A percentile compares a stretch with the other conserved stretches of the same genome.
phyloP scores from a whole-genome alignment of 441 rosid genomes.

The Geranium incanum region DNA sequence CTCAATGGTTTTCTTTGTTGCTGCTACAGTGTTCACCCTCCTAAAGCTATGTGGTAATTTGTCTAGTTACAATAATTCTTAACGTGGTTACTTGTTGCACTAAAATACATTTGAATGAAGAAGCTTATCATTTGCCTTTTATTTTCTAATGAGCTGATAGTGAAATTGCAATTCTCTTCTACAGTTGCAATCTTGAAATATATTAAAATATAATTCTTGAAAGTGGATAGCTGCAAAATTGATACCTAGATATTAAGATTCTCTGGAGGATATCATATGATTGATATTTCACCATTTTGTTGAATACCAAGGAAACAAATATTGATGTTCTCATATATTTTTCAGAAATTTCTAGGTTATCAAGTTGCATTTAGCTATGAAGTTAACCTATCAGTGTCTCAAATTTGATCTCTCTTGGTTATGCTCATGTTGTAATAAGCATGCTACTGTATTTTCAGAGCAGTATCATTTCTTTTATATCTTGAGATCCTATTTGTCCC shows the following conservation, averaged over 20 bases:
- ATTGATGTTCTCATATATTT: not conserved
- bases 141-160: not conserved
- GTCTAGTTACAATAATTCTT: constrained; percentile 4
- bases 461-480: no score
- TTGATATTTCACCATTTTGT: not conserved
- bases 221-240: not conserved
- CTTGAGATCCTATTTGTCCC: no score
- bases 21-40: constrained; percentile 82
- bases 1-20: constrained; percentile 91
- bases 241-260: not conserved
- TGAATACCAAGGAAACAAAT: not conserved
- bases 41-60: constrained; percentile 82
- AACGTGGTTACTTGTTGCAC: not conserved
- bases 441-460: no score
- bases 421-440: no score
- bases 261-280: not conserved
- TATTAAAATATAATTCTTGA: not conserved
- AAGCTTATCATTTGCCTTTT: not conserved
- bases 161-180: not conserved
- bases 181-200: not conserved
- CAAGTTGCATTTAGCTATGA: not conserved
- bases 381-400: no score
- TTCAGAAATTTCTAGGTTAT: not conserved
- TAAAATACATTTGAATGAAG: not conserved
- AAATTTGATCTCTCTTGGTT: no score